These are phyloP conservation scores for Huiozyma sinensis DNA, from an alignment of 805 yeast genomes.

Conservation along the genomic window DNA sequence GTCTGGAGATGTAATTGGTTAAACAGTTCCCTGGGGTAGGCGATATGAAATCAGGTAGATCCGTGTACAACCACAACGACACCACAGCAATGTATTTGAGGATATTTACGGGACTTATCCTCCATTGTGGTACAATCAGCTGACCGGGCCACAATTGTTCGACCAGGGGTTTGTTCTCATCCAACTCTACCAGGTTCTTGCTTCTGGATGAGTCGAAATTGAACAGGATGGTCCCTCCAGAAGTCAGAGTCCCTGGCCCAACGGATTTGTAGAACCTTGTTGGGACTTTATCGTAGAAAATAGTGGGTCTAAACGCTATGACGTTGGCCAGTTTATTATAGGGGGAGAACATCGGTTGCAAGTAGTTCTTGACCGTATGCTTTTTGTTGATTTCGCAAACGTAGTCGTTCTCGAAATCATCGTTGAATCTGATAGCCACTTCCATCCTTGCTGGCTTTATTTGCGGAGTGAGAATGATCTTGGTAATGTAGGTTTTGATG, in stretches of 20 bases:
- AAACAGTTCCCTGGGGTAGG: conserved; percentile 88
- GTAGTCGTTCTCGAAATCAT: conserved; percentile 77
- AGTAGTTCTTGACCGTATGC: conserved; percentile 47
- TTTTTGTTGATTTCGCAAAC: conserved; percentile 59
- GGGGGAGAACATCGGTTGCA: conserved; percentile 40
- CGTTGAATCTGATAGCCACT: conserved; percentile 66
- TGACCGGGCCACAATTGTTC: conserved; percentile 84
- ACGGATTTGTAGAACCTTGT: conserved; percentile 47
- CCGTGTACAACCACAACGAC: conserved; percentile 76
- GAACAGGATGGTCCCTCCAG: conserved; percentile 70
- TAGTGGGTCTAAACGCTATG: conserved; percentile 64
- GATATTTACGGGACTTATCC: conserved; percentile 4
- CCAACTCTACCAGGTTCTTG: conserved; percentile 35
- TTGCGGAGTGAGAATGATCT: no score
- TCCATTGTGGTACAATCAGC: conserved; percentile 37
- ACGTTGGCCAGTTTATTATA: conserved; percentile 35
- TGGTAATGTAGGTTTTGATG: no score
- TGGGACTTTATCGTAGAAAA: conserved; percentile 59
- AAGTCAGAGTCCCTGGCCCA: conserved; percentile 57
- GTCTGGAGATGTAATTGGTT: conserved; percentile 44
- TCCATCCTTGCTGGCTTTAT: conserved; percentile 13
- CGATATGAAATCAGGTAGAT: conserved; percentile 74
- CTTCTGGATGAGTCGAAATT: conserved; percentile 42
- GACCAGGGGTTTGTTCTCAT: conserved; percentile 39
- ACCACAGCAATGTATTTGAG: conserved; percentile 15